A percentile compares a stretch with the other conserved stretches of the same genome.
phyloP scores from a whole-genome alignment of 371 early-diverging fungal species.

The Rhizopus microsporus region DNA sequence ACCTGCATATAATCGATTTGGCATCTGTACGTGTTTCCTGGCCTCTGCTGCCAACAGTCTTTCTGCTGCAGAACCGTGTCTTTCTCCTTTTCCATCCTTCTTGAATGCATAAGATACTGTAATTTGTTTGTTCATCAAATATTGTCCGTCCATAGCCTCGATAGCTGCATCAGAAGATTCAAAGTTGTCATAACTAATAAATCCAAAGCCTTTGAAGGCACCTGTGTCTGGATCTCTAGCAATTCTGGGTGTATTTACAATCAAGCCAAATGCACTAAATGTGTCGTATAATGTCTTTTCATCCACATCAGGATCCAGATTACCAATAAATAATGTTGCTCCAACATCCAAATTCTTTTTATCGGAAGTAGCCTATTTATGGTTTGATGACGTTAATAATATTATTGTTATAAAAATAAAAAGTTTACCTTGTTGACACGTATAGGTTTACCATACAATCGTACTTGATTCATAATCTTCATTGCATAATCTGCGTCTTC shows the following conservation, averaged over 20 bases:
- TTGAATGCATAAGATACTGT: constrained; percentile 94
- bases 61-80: constrained; percentile 97
- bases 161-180: constrained; percentile 96
- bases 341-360: constrained; percentile 93
- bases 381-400: background rate
- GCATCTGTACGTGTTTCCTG: constrained; percentile 69
- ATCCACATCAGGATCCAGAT: constrained; percentile 92
- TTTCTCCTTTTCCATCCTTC: constrained; percentile 97
- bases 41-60: constrained; percentile 93
- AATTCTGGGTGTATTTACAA: constrained; percentile 87
- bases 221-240: constrained; percentile 91
- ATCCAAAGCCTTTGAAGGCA: constrained; percentile 91
- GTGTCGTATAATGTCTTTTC: constrained; percentile 96
- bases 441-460: constrained; percentile 93
- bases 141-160: constrained; percentile 97
- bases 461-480: constrained; percentile 95
- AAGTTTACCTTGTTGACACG: constrained; percentile 87
- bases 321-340: constrained; percentile 95
- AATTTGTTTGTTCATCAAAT: constrained; percentile 90
- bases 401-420: background rate
- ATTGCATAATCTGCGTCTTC: constrained; percentile 98
- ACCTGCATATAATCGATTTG: constrained; percentile 74
- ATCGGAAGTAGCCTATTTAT: constrained; percentile 79
- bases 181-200: constrained; percentile 92
- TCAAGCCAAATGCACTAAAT: constrained; percentile 91